Evolutionary conservation across 2,329 filamentous ascomycete species (phyloP).

Genomic region (Fusarium setosum): DNA sequence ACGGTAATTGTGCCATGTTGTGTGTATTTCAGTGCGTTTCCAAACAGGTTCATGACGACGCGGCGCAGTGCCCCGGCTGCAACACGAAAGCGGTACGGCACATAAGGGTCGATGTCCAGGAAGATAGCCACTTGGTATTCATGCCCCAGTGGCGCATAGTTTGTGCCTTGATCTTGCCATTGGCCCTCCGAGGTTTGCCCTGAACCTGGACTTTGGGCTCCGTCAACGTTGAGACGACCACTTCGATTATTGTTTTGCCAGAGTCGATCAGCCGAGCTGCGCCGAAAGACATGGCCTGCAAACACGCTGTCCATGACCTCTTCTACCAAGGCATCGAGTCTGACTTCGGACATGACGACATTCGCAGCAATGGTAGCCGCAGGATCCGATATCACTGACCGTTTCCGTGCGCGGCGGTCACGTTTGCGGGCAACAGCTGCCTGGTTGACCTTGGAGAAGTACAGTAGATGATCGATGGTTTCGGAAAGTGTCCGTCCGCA

Average conservation of each 20-base stretch:
- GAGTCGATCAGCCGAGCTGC: slow-evolving; percentile 23
- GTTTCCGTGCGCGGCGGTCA: slow-evolving; percentile 16
- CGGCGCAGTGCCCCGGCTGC: slow-evolving; percentile 63
- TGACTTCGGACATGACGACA: slow-evolving; percentile 10
- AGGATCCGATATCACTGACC: slow-evolving; percentile 12
- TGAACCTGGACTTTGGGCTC: not conserved
- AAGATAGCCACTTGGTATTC: slow-evolving; percentile 44
- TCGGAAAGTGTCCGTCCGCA: slow-evolving; percentile 64
- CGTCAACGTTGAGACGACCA: not conserved
- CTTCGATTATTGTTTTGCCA: slow-evolving; percentile 17
- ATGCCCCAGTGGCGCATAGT: slow-evolving; percentile 22
- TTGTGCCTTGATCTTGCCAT: not conserved
- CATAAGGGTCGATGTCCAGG: slow-evolving; percentile 53
- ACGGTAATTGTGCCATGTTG: slow-evolving; percentile 46
- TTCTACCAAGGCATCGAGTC: slow-evolving; percentile 31
- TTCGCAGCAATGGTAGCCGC: not conserved
- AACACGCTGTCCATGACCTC: slow-evolving; percentile 40
- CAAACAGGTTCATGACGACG: slow-evolving; percentile 72
- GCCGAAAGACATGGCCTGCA: slow-evolving; percentile 31
- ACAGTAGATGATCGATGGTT: slow-evolving; percentile 63
- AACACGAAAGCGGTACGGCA: slow-evolving; percentile 63
- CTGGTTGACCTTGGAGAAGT: slow-evolving; percentile 66
- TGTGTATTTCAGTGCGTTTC: slow-evolving; percentile 73
- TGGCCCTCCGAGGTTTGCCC: too few species aligned
- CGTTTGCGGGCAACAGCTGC: slow-evolving; percentile 33